Conservation (phyloP, 2,329 filamentous ascomycete genomes). For the Aureobasidium sp. region DNA sequence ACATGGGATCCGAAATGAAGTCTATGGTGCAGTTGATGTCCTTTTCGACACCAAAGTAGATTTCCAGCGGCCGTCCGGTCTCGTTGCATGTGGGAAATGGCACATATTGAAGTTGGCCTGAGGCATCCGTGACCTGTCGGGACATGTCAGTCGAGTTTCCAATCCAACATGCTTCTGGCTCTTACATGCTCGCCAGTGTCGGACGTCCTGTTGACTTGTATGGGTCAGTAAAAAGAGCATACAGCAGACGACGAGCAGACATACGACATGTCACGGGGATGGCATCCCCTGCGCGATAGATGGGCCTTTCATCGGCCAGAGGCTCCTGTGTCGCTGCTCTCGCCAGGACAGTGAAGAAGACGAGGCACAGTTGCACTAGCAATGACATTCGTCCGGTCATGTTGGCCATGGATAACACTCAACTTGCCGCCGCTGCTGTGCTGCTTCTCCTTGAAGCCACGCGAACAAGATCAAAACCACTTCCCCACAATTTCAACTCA, state of each 20-base stretch:
- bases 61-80: conserved; percentile 71
- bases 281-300: conserved; percentile 42
- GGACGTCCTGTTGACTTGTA: conserved; percentile 39
- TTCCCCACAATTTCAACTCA: not conserved
- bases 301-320: conserved; percentile 30
- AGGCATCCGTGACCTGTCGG: conserved; percentile 61
- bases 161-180: not conserved
- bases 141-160: not conserved
- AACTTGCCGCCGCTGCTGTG: not conserved
- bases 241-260: conserved; percentile 17
- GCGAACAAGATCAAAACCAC: not conserved
- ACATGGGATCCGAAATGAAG: conserved; percentile 70
- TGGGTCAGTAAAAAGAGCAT: not conserved
- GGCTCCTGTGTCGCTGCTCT: conserved; percentile 37
- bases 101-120: conserved; percentile 82
- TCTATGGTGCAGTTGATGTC: conserved; percentile 81
- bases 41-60: conserved; percentile 74
- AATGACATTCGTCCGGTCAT: conserved; percentile 1
- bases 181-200: conserved; percentile 75
- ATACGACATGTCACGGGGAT: conserved; percentile 49
- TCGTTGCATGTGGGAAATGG: conserved; percentile 89
- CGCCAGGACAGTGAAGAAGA: conserved; percentile 31
- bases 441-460: conserved; percentile 2
- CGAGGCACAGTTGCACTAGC: conserved; percentile 23
- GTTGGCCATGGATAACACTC: not conserved